Conservation (phyloP, 495 filamentous ascomycete species). For the Penicilliopsis zonata region DNA sequence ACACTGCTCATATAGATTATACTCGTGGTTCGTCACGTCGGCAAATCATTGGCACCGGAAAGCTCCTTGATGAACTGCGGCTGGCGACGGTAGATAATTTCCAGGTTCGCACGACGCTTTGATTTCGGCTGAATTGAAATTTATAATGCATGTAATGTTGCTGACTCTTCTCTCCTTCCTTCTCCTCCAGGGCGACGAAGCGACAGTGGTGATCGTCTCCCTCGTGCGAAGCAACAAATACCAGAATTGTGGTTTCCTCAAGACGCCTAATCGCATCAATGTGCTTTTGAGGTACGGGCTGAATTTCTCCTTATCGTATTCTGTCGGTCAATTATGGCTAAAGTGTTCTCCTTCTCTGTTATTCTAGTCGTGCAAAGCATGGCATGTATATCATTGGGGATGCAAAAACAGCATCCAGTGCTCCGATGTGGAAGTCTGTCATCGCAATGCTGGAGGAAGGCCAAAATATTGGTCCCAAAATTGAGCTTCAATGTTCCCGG, state of each 20-base stretch:
- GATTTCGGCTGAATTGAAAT: too few species aligned
- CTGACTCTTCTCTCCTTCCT: too few species aligned
- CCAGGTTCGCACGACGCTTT: too few species aligned
- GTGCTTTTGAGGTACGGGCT: conserved; percentile 53
- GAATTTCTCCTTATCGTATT: too few species aligned
- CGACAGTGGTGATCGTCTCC: conserved; percentile 60
- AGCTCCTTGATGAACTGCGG: conserved; percentile 21
- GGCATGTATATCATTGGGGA: conserved; percentile 77
- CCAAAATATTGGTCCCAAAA: conserved; percentile 37
- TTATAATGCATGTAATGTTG: too few species aligned
- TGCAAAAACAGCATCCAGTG: conserved; percentile 33
- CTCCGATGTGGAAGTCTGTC: conserved; percentile 59
- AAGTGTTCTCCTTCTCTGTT: not conserved
- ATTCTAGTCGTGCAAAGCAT: conserved; percentile 53
- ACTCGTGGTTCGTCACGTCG: too few species aligned
- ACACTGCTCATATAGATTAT: conserved; percentile 2
- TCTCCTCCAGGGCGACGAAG: conserved; percentile 69
- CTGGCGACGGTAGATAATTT: conserved; percentile 69
- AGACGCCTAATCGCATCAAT: conserved; percentile 65
- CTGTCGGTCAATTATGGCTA: too few species aligned
- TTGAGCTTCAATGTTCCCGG: conserved; percentile 53
- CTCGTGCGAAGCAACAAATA: conserved; percentile 59
- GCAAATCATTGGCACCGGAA: not conserved
- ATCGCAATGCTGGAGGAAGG: conserved; percentile 32
- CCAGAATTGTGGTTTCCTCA: conserved; percentile 54